phyloP scores from a whole-genome alignment of 2,329 filamentous ascomycete species.

The Trichoderma endophyticum region DNA sequence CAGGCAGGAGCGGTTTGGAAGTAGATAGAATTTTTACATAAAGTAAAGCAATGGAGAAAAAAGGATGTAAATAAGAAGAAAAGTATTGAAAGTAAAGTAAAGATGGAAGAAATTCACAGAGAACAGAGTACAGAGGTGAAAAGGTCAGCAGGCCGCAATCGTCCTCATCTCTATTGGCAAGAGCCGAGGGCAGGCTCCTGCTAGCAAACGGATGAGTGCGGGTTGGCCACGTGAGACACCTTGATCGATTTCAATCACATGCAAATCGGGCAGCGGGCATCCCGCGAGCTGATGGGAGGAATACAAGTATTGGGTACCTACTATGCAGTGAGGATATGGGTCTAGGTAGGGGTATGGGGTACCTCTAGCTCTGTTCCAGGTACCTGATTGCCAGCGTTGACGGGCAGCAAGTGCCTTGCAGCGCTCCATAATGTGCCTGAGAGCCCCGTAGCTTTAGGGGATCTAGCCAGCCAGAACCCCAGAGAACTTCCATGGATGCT shows the following conservation, averaged over 20 bases:
- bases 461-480: not conserved
- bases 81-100: not conserved
- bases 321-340: not conserved
- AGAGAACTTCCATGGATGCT: not conserved
- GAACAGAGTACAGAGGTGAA: not conserved
- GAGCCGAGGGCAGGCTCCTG: slow-evolving; percentile 10
- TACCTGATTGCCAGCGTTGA: not conserved
- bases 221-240: slow-evolving; percentile 12
- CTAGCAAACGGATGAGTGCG: not conserved
- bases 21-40: not conserved
- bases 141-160: slow-evolving; percentile 14
- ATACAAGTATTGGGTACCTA: not conserved
- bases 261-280: not conserved
- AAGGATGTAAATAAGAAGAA: not conserved
- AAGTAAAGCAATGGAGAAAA: not conserved
- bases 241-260: slow-evolving; percentile 14
- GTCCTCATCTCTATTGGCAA: not conserved
- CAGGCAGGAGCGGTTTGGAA: not conserved
- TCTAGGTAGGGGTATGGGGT: not conserved
- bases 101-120: not conserved
- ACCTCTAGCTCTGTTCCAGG: not conserved
- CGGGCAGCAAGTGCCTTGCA: not conserved
- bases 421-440: not conserved
- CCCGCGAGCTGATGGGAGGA: not conserved
- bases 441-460: not conserved